These are phyloP conservation scores for Pulveroboletus sp. DNA, from an alignment of 768 basidiomycete genomes.

Conservation along the genomic window DNA sequence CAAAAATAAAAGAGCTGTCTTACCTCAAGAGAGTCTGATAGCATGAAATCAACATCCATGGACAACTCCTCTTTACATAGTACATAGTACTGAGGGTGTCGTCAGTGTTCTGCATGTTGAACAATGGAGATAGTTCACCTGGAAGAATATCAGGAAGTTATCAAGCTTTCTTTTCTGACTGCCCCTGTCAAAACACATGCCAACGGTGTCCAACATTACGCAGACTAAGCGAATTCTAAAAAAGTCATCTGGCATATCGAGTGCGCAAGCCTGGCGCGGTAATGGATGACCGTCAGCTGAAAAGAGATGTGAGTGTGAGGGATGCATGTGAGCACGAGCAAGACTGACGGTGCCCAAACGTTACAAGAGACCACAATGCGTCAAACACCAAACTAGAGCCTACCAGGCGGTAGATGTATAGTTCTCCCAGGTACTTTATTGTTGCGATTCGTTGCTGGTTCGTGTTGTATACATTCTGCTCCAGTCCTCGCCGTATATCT, in stretches of 20 bases:
- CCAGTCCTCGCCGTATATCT: constrained; percentile 85
- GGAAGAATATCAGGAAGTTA: constrained; percentile 89
- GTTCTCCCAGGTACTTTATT: constrained; percentile 92
- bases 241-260: constrained; percentile 95
- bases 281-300: constrained; percentile 87
- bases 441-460: constrained; percentile 92
- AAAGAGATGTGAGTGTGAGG: constrained; percentile 11
- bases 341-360: constrained; percentile 91
- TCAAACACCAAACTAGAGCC: constrained; percentile 91
- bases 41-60: constrained; percentile 98
- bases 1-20: constrained; percentile 8
- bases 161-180: constrained; percentile 91
- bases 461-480: constrained; percentile 91
- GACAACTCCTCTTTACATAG: constrained; percentile 88
- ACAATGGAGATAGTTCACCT: constrained; percentile 47
- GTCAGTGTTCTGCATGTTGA: constrained; percentile 3
- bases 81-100: constrained; percentile 63
- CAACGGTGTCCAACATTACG: constrained; percentile 90
- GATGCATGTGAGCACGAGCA: neutral
- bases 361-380: constrained; percentile 89
- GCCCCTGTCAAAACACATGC: constrained; percentile 96
- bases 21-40: constrained; percentile 91
- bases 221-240: constrained; percentile 93
- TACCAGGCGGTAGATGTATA: constrained; percentile 94
- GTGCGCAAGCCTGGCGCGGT: constrained; percentile 66